phyloP scores from a whole-genome alignment of 805 yeast genomes.

The Metschnikowia colocasiae region DNA sequence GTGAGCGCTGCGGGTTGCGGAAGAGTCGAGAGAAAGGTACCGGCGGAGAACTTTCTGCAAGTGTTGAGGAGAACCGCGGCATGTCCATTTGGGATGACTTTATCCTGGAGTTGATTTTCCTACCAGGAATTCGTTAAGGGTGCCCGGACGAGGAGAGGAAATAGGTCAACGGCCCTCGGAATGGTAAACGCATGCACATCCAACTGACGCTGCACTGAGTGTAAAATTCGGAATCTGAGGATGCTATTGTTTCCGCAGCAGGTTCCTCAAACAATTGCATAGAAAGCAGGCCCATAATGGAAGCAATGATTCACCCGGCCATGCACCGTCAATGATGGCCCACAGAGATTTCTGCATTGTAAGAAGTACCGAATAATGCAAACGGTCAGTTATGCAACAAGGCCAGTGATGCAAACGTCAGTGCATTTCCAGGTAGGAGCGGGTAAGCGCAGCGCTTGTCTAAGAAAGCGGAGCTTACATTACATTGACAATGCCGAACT shows the following conservation, averaged over 20 bases:
- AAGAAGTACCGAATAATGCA: background rate
- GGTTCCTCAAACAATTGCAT: background rate
- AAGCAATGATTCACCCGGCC: background rate
- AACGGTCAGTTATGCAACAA: background rate
- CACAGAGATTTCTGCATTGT: background rate
- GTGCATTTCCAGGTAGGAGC: background rate
- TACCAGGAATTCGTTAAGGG: background rate
- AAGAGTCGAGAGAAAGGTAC: background rate
- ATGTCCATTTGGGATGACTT: background rate
- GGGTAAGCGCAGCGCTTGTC: conserved; percentile 5
- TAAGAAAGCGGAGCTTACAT: background rate
- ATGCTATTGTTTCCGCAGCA: background rate
- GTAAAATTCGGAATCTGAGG: background rate
- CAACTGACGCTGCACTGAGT: conserved; percentile 1
- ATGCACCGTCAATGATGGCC: background rate
- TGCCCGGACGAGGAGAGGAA: background rate
- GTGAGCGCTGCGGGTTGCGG: background rate
- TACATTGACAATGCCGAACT: background rate
- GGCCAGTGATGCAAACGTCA: conserved; percentile 5
- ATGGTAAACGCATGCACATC: conserved; percentile 1
- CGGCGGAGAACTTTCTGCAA: background rate
- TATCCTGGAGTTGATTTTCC: background rate
- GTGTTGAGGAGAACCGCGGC: background rate
- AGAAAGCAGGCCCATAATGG: background rate
- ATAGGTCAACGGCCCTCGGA: background rate